Base-by-base conservation (phyloP, 805 yeast species). In the Starmerella asiatica region DNA sequence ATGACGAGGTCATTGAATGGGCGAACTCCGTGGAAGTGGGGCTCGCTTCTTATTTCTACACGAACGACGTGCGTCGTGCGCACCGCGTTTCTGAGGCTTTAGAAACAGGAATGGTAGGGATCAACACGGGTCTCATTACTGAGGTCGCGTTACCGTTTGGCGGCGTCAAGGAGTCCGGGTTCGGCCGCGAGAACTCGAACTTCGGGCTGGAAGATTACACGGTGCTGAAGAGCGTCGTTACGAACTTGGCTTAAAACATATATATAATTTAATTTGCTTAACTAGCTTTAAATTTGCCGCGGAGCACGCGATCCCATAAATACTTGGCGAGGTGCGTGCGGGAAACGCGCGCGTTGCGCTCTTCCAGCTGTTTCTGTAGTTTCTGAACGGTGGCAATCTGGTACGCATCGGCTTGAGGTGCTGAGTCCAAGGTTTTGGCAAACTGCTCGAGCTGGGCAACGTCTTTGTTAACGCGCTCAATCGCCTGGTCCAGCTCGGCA, bases 101-200 rank as follows among this genome's bases (percentile, higher is more conserved):
- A 38, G 74, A 82, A 48, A 73, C 69, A 21, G 93, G 93, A 35
- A 82, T 82, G 93, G 70, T 82, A 38, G 91, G 91, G 31, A 75
- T 73, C 42, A 82, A 82, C 60, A 73, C 84, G 9, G 91, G 91
- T 21, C 61, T 70, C 9, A 70, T 82, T 40, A 72, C 82, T 15
- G 88, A 64, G 48, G 53, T 59, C n/a, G 62, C 66, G 19, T 49
- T 61, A 35, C 68, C 68, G 2, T 60, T 60, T 53, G 93, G 93
- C 18, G 93, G 93, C 37, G 68, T 80, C 34, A 78, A 78, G 54
- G 73, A 77, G 58, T 74, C 82, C 28, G 93, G 88, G 1, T 77
- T 76, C 50, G 88, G 91, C 39, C 71, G 85, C 59, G 86, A 79
- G 62, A 86, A 85, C 41, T 76, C 85, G 19, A 69, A 70, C 53